A percentile compares a stretch with the other conserved stretches of the same genome.
phyloP scores from a whole-genome alignment of 2,329 filamentous ascomycete genomes.

The Xylaria sp. region DNA sequence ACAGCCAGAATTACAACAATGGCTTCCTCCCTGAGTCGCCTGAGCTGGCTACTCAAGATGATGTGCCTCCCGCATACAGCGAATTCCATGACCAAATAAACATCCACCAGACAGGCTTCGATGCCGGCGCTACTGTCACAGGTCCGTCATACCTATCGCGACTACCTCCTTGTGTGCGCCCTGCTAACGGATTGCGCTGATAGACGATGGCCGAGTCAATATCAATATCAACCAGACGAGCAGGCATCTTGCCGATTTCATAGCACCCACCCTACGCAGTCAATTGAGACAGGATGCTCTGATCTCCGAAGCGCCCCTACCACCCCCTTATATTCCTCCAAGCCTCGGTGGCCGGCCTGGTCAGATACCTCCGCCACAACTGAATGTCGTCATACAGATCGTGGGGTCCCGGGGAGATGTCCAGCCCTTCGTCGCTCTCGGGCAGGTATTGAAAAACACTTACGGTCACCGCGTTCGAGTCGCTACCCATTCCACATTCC shows the following conservation, averaged over 20 bases:
- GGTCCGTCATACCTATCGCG: constrained; percentile 49
- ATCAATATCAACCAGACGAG: constrained; percentile 82
- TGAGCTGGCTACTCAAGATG: constrained; percentile 54
- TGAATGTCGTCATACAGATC: constrained; percentile 66
- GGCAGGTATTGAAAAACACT: constrained; percentile 58
- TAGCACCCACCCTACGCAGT: constrained; percentile 70
- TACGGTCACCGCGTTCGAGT: constrained; percentile 66
- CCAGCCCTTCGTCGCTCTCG: constrained; percentile 69
- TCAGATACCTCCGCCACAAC: constrained; percentile 48
- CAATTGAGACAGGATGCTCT: constrained; percentile 63
- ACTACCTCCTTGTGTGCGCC: neutral
- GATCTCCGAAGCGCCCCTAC: constrained; percentile 56
- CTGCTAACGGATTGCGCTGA: constrained; percentile 28
- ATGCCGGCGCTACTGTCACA: constrained; percentile 69
- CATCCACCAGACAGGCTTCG: constrained; percentile 70
- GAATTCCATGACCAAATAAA: constrained; percentile 65
- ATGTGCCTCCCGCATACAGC: constrained; percentile 68
- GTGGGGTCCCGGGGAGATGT: constrained; percentile 65
- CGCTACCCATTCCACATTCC: constrained; percentile 65
- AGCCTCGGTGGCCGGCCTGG: constrained; percentile 73
- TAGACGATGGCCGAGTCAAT: constrained; percentile 80
- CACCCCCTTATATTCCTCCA: constrained; percentile 77
- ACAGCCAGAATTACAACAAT: constrained; percentile 46
- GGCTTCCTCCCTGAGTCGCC: constrained; percentile 50
- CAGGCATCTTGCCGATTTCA: constrained; percentile 71